Conservation (phyloP, 305 asterid species). For the Fraxinus paxiana region DNA sequence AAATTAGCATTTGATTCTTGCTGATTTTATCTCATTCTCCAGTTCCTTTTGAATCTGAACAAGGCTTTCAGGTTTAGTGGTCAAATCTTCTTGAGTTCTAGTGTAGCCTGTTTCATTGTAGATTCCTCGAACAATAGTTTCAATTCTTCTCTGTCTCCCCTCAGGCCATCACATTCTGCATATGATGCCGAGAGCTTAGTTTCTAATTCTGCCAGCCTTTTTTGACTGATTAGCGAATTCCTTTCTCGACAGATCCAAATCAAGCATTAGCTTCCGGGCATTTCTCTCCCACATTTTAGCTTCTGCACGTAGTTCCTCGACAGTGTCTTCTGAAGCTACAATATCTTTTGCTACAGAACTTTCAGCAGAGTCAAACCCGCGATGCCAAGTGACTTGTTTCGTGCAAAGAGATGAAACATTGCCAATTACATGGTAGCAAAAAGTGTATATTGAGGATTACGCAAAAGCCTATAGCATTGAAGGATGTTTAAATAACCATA, state of each 20-base stretch:
- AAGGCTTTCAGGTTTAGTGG: slow-evolving; percentile 37
- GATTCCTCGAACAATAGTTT: slow-evolving; percentile 37
- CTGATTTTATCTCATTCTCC: slow-evolving; percentile 65
- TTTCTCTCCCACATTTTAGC: slow-evolving; percentile 97
- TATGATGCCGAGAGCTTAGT: slow-evolving; percentile 63
- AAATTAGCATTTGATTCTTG: slow-evolving; percentile 51
- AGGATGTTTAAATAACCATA: not conserved
- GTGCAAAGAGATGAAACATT: slow-evolving; percentile 35
- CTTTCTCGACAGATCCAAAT: slow-evolving; percentile 57
- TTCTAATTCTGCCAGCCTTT: slow-evolving; percentile 52
- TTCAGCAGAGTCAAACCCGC: not conserved
- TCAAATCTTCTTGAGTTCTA: slow-evolving; percentile 26
- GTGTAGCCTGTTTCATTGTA: slow-evolving; percentile 21
- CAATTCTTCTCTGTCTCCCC: no score
- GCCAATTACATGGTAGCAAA: not conserved
- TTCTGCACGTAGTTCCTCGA: slow-evolving; percentile 70
- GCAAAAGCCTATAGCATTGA: not conserved
- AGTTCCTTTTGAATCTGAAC: slow-evolving; percentile 48
- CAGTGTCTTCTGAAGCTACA: slow-evolving; percentile 66
- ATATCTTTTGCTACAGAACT: slow-evolving; percentile 17
- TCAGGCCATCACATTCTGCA: slow-evolving; percentile 34
- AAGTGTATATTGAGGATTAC: not conserved
- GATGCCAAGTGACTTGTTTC: slow-evolving; percentile 36
- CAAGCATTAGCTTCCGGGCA: slow-evolving; percentile 67
- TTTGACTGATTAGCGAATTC: slow-evolving; percentile 54